These are phyloP conservation scores for Macrophomina pseudophaseolina DNA, from an alignment of 2,329 filamentous ascomycete species.

Conservation along the genomic window DNA sequence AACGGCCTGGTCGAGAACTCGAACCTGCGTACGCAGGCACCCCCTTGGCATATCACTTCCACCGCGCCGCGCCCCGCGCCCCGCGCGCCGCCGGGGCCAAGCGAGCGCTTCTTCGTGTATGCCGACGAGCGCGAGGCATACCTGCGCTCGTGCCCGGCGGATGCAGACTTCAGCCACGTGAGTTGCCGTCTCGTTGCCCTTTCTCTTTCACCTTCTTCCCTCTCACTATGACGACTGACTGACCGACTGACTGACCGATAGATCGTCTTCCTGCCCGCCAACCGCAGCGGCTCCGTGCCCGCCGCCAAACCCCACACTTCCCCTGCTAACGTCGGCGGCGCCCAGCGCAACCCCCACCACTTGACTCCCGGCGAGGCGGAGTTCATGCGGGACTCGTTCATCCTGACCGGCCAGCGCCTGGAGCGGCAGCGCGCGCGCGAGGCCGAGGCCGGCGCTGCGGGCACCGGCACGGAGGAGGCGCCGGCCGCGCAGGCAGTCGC, in stretches of 20 bases:
- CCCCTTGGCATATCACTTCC: background rate
- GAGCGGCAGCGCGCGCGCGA: background rate
- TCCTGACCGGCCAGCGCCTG: too few species aligned
- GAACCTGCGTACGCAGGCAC: too few species aligned
- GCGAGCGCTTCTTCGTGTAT: background rate
- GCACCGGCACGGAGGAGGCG: too few species aligned
- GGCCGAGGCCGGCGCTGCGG: too few species aligned
- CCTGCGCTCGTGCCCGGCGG: background rate
- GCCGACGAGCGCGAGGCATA: slow-evolving; percentile 5
- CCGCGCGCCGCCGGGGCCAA: background rate
- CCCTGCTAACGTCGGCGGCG: background rate
- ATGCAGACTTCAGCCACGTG: background rate
- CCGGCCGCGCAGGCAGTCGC: background rate
- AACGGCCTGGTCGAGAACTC: too few species aligned
- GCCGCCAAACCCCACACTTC: too few species aligned
- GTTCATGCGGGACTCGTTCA: too few species aligned
- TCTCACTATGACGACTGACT: background rate
- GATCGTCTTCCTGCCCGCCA: slow-evolving; percentile 3
- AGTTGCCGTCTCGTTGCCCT: background rate
- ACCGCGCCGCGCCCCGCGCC: background rate
- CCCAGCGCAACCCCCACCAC: too few species aligned
- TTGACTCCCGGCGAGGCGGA: too few species aligned
- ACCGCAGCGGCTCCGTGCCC: background rate
- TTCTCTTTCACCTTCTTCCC: background rate
- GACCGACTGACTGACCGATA: background rate